Evolutionary conservation across 495 filamentous ascomycete genomes (phyloP).

Genomic region (Glonium stellatum): DNA sequence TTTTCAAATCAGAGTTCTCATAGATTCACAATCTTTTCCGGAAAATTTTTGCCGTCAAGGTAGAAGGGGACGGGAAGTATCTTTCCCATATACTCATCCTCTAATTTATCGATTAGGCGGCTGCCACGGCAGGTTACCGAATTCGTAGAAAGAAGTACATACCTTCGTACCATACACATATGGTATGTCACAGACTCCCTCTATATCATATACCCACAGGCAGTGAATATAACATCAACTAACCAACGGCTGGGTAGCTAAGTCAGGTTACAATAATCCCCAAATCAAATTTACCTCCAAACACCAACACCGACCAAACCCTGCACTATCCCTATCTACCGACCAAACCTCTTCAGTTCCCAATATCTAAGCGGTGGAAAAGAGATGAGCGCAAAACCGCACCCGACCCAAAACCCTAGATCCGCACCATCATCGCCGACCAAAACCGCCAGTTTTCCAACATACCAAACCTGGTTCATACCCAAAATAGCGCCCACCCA

Average conservation of each 20-base stretch:
- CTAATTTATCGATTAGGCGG: too few relatives aligned
- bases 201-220: too few relatives aligned
- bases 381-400: background rate
- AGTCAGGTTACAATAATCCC: background rate
- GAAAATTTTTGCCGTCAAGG: background rate
- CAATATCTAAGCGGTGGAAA: background rate
- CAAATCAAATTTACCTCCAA: background rate
- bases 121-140: too few relatives aligned
- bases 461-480: conserved; percentile 64
- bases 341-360: too few relatives aligned
- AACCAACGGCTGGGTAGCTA: background rate
- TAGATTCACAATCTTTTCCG: conserved; percentile 10
- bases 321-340: background rate
- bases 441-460: conserved; percentile 52
- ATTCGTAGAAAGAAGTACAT: too few relatives aligned
- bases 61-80: too few relatives aligned
- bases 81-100: too few relatives aligned
- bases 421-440: conserved; percentile 31
- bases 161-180: too few relatives aligned
- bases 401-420: background rate
- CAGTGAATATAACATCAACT: background rate
- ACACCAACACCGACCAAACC: background rate
- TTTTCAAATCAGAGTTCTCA: too few relatives aligned
- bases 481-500: conserved; percentile 64
- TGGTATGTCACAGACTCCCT: too few relatives aligned